phyloP scores from a whole-genome alignment of 805 yeast species.

The Kazachstania kunashirensis region DNA sequence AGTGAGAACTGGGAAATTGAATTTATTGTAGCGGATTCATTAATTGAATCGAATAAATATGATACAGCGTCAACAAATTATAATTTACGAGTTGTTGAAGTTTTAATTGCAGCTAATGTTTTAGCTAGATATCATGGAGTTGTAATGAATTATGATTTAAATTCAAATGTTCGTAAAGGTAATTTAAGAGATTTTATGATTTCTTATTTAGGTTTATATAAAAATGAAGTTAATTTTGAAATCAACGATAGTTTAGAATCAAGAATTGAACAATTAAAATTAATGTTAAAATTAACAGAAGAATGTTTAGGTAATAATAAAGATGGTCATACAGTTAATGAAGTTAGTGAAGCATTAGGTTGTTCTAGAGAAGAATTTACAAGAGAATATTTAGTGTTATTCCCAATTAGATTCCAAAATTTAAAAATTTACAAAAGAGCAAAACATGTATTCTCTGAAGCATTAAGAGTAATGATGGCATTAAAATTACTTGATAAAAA shows the following conservation, averaged over 20 bases:
- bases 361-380: slow-evolving; percentile 35
- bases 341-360: slow-evolving; percentile 38
- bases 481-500: slow-evolving; percentile 33
- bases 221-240: slow-evolving; percentile 13
- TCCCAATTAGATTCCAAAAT: slow-evolving; percentile 48
- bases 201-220: slow-evolving; percentile 32
- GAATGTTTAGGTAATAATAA: slow-evolving; percentile 31
- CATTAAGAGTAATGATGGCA: slow-evolving; percentile 47
- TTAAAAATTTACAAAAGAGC: slow-evolving; percentile 50
- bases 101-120: slow-evolving; percentile 51
- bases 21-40: slow-evolving; percentile 54
- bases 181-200: slow-evolving; percentile 58
- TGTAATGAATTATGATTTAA: slow-evolving; percentile 7
- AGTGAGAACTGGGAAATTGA: slow-evolving; percentile 34
- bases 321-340: slow-evolving; percentile 42
- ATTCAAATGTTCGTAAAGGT: slow-evolving; percentile 34
- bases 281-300: slow-evolving; percentile 38
- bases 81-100: slow-evolving; percentile 64
- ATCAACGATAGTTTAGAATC: slow-evolving; percentile 42
- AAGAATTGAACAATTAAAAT: slow-evolving; percentile 34
- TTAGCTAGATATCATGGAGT: slow-evolving; percentile 42
- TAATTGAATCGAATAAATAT: slow-evolving; percentile 53
- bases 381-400: slow-evolving; percentile 38
- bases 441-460: slow-evolving; percentile 53
- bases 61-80: slow-evolving; percentile 63